Base-by-base conservation (phyloP, 148 eudicot species). In the Amaranthus cruentus region DNA sequence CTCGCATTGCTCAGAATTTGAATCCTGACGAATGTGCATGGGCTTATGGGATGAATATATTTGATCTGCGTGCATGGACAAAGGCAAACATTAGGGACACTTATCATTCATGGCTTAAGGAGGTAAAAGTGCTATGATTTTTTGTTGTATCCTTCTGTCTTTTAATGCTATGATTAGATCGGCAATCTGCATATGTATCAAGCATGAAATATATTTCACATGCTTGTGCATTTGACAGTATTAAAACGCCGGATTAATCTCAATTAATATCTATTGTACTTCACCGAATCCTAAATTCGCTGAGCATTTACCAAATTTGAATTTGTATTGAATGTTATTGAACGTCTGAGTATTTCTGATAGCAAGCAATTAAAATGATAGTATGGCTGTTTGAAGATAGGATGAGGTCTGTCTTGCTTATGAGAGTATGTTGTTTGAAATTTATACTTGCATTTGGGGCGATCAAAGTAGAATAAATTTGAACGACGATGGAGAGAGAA, bases 41-140 rank as follows among this genome's bases (percentile, higher is more conserved):
- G 99, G 99, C 99, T 60, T 95, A 95, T 80, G 99, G 99, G 69
- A 95, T 95, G 99, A 95, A 95, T 73, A 81, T 95, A 66, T 95
- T 95, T 83, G 99, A 95, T 87, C 81, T 95, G 72, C 87, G 81
- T 71, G 88, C 89, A 57, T 95, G 99, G 99, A 87, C 97, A 78
- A 85, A 80, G 86, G 88, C 96, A 73, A 82, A 83, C 75, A 92
- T 95, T 53, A 84, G 90, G 78, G 94, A 95, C 18, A 90, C 91
- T 49, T 95, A 95, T 80, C 99, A 95, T 72, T 75, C 91, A 55
- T 95, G 99, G 99, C 84, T 92, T 52, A 95, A 92, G 77, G 92
- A 95, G 99, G 99, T 95, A 85, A 77, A 48, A 12, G 4, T 21
- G 15, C 9, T 47, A 4, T 7, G 9, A 8, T 62, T 0, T 69